These are phyloP conservation scores for Coemansia sp. DNA, from an alignment of 371 early-diverging fungal genomes.

Conservation along the genomic window DNA sequence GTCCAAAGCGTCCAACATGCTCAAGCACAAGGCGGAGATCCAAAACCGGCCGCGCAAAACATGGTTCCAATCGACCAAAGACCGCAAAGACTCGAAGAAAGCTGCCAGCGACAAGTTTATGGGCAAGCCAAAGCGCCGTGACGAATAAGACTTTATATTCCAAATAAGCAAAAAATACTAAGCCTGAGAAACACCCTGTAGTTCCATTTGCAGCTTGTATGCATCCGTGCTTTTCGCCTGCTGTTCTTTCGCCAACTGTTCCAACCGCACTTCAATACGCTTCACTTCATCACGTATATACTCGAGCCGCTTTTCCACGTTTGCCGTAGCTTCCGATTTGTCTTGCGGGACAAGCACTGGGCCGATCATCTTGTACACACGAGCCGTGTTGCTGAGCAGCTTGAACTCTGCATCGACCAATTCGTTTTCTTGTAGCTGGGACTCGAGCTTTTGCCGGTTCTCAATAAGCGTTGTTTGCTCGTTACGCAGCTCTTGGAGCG, in stretches of 20 bases:
- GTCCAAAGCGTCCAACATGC: slow-evolving; percentile 78
- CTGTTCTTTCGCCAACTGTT: slow-evolving; percentile 72
- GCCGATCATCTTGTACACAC: slow-evolving; percentile 91
- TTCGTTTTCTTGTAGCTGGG: slow-evolving; percentile 94
- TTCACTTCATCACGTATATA: slow-evolving; percentile 85
- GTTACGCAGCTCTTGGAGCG: slow-evolving; percentile 58
- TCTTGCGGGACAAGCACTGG: slow-evolving; percentile 95
- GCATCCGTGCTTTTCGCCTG: slow-evolving; percentile 77
- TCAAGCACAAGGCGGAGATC: slow-evolving; percentile 84
- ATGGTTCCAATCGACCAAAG: slow-evolving; percentile 80
- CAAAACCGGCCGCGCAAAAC: slow-evolving; percentile 84
- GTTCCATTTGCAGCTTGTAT: slow-evolving; percentile 54
- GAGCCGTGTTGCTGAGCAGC: slow-evolving; percentile 72
- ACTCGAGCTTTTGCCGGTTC: slow-evolving; percentile 81
- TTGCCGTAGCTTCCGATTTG: slow-evolving; percentile 74
- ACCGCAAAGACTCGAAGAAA: slow-evolving; percentile 30
- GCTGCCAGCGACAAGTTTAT: slow-evolving; percentile 10
- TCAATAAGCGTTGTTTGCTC: slow-evolving; percentile 78
- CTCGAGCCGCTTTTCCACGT: slow-evolving; percentile 92
- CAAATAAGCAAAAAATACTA: not conserved
- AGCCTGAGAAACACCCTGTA: slow-evolving; percentile 38
- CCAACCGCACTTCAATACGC: slow-evolving; percentile 78
- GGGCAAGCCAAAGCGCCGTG: not conserved
- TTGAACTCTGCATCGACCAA: slow-evolving; percentile 91
- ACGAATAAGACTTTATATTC: not conserved